phyloP scores from a whole-genome alignment of 116 monocot genomes.

The Papilionanthe hybrid region DNA sequence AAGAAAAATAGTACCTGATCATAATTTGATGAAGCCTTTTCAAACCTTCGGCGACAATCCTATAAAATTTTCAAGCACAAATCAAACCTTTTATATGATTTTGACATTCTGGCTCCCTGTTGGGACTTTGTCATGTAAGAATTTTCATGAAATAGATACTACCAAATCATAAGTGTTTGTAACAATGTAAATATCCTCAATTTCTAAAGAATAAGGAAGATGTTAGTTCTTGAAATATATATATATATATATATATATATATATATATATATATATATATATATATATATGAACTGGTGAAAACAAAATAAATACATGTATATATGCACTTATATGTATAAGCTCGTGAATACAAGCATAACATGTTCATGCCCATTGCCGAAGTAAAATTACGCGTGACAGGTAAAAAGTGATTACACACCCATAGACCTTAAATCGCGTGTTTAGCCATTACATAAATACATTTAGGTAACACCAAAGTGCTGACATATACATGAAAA shows the following conservation, averaged over 20 bases:
- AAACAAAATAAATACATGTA: neutral
- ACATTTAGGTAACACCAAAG: neutral
- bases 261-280: neutral
- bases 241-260: neutral
- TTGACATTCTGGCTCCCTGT: neutral
- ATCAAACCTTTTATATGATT: neutral
- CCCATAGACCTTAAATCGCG: neutral
- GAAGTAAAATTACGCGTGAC: too few species aligned
- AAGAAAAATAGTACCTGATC: conserved; percentile 51
- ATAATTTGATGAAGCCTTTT: conserved; percentile 63
- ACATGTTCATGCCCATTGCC: neutral
- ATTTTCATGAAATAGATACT: neutral
- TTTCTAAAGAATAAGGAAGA: neutral
- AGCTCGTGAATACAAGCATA: neutral
- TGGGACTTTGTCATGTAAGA: neutral
- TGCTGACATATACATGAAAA: neutral
- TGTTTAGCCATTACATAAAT: neutral
- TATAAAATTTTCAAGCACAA: conserved; percentile 13
- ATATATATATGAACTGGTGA: neutral
- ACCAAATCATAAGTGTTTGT: neutral
- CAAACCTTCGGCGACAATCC: conserved; percentile 75
- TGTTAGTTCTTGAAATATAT: neutral
- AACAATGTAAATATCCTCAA: conserved; percentile 1
- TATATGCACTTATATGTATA: neutral
- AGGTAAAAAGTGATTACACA: neutral